Evolutionary conservation across 78 protist genomes (phyloP), one percentile per base, ranked within the genome.

Genomic region (Cavenderia fasciculata): DNA sequence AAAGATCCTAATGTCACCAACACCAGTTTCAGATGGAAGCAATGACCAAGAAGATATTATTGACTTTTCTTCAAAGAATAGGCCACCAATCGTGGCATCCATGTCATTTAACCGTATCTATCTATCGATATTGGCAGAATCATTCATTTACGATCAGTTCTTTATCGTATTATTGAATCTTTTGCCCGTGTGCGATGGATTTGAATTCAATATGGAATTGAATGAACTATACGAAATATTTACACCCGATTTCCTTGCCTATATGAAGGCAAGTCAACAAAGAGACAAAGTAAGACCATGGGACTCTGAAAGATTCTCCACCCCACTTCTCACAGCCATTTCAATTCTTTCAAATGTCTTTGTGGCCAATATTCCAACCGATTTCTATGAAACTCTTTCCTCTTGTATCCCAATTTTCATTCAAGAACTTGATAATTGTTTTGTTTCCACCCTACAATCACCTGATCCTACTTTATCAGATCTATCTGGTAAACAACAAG

Each of bases 11-110:
- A 23, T 49, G 11, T 51, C 69, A 16, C 90, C 90, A n/a, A 31
- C 44, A 27, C 90, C 90, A 33, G 73, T 82, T 31, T 29, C 72
- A 18, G 90, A 82, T 82, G 90, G 78, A 19, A 44, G 59, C 8
- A 68, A 68, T 56, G 57, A 68, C 34, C 23, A 56, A n/a, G 78
- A 82, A n/a, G 90, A 82, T 43, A 82, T 82, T 23, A 82, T 82
- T 21, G 90, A 82, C n/a, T 82, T 40, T 44, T 65, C 90, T 2
- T 70, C 78, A 27, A 82, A 82, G 49, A 65, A 69, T 56, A 82
- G 56, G 56, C 90, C 78, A 57, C 3, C 7, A 21, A 18, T 44
- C 23, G 43, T 82, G 3, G 25, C 68, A 25, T 82, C 90, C 2
- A 69, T 69, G 47, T 59, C 90, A 41, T 56, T 82, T 70, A 82